Evolutionary conservation across 2,329 filamentous ascomycete species (phyloP).

Genomic region (Colletotrichum sp.): DNA sequence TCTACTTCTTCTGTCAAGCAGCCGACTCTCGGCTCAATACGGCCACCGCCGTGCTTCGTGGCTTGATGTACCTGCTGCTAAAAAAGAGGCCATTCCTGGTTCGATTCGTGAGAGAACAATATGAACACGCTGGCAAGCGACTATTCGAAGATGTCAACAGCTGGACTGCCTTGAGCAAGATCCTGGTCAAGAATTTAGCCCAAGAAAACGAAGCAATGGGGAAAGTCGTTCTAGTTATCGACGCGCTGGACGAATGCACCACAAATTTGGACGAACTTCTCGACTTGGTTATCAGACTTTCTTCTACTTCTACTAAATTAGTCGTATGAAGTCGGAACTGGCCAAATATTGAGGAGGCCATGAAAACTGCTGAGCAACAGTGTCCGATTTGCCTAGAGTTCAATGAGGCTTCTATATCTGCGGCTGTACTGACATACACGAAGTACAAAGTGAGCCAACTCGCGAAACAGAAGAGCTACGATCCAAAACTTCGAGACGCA

Average conservation of each 20-base stretch:
- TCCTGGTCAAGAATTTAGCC: slow-evolving; percentile 45
- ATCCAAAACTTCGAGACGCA: background rate
- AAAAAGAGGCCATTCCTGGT: background rate
- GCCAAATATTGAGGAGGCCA: slow-evolving; percentile 35
- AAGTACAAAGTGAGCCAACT: slow-evolving; percentile 33
- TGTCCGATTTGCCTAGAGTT: slow-evolving; percentile 38
- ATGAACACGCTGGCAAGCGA: slow-evolving; percentile 27
- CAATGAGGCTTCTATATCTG: slow-evolving; percentile 35
- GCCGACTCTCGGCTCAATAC: slow-evolving; percentile 40
- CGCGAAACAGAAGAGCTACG: slow-evolving; percentile 1
- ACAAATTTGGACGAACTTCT: slow-evolving; percentile 31
- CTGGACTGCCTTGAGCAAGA: slow-evolving; percentile 38
- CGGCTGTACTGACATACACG: slow-evolving; percentile 41
- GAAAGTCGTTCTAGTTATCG: slow-evolving; percentile 38
- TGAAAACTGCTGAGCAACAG: slow-evolving; percentile 27
- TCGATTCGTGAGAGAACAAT: background rate
- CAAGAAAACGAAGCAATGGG: slow-evolving; percentile 30
- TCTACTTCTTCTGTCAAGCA: slow-evolving; percentile 49
- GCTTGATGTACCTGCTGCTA: slow-evolving; percentile 47
- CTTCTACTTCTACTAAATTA: slow-evolving; percentile 39
- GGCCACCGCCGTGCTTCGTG: slow-evolving; percentile 43
- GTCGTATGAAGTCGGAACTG: slow-evolving; percentile 50
- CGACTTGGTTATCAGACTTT: slow-evolving; percentile 29
- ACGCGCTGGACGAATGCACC: slow-evolving; percentile 9
- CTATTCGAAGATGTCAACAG: slow-evolving; percentile 40